Conservation (phyloP, 495 filamentous ascomycete species). For the Neurospora terricola region DNA sequence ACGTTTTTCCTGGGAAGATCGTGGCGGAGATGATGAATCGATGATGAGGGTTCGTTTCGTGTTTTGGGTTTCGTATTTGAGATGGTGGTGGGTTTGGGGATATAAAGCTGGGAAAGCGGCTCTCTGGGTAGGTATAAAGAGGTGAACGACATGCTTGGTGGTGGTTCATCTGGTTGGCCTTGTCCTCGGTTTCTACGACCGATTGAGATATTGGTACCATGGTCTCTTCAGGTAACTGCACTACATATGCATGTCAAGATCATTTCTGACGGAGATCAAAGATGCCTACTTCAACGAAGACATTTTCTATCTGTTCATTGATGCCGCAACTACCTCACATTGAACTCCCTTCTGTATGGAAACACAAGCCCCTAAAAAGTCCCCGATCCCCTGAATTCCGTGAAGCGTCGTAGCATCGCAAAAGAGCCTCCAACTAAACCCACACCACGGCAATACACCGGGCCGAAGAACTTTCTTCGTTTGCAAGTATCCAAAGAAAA, state of each 20-base stretch:
- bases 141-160: not conserved
- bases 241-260: not conserved
- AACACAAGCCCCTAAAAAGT: not conserved
- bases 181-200: not conserved
- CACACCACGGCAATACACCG: not conserved
- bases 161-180: not conserved
- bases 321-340: not conserved
- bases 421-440: not conserved
- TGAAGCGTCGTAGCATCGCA: not conserved
- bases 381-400: not conserved
- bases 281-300: not conserved
- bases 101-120: not conserved
- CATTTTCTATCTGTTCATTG: not conserved
- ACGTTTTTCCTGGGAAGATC: not conserved
- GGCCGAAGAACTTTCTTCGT: not conserved
- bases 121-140: not conserved
- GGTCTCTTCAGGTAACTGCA: not conserved
- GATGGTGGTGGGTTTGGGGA: not conserved
- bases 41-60: not conserved
- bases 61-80: not conserved
- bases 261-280: not conserved
- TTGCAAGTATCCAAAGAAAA: not conserved
- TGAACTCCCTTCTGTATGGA: not conserved
- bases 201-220: not conserved
- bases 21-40: not conserved